Base-by-base conservation (phyloP, 2,329 filamentous ascomycete genomes). In the Aspergillus quadricinctus region DNA sequence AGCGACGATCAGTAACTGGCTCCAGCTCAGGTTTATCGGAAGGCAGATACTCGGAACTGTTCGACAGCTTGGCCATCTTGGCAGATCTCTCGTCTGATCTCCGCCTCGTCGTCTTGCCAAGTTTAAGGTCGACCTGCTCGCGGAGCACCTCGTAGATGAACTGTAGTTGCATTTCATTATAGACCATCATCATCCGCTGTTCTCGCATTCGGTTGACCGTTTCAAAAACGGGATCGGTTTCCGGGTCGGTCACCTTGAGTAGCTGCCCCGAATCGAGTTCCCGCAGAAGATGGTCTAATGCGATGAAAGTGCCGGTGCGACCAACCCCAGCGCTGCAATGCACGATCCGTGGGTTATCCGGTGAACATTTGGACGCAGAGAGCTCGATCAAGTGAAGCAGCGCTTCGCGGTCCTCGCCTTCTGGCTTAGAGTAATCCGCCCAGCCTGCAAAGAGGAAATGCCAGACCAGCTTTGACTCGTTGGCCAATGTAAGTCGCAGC, bases 151-250 rank as follows among this genome's bases (percentile, higher is more conserved):
- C 86, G 75, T 99, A 97, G 56, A 99, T 83, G 71, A 97, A 97
- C 40, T 84, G 75, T 66, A 89, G 94, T 72, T 99, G 94, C 49
- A 82, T 72, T 65, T 93, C 89, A 48, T 89, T 88, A 75, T 97
- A 94, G 4, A 99, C 94, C 94, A 99, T 99, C 75, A 88, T 90
- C 78, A 90, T 89, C 19, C 94, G 84, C 78, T 99, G 94, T 72
- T 93, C 85, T 48, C 94, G 84, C 54, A 99, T 81, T 58, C 78
- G 76, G 65, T 96, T 88, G 53, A 99, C 92, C 0, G 89, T 88
- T 19, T 88, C 81, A 62, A 86, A 89, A 43, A 99, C 82, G 2
- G 88, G 83, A 66, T 97, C 92, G 27, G 74, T 68, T 49, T 80
- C 75, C 10, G 79, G 75, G 9, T 77, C 74, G 8, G 75, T 65